Base-by-base conservation (phyloP, 2,329 filamentous ascomycete species). In the Sphaerulina populicola region DNA sequence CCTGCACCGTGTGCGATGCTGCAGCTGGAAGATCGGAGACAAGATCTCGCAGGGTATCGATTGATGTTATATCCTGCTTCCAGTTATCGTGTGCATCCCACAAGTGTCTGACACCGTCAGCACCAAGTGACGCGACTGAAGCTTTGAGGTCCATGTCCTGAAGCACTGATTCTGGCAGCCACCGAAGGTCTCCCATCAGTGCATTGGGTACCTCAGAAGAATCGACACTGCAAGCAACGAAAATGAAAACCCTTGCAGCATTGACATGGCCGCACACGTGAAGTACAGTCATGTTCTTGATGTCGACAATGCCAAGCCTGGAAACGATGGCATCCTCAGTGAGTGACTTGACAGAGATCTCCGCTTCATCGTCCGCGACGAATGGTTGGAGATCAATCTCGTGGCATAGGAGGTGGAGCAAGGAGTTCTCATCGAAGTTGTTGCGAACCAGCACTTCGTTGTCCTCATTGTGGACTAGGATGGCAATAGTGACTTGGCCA, bases 91-190 rank as follows among this genome's bases (percentile, higher is more conserved):
- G 47, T 8, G 37, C 46, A 11, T 37, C 33, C 9, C 46, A 31
- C 15, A 53, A 10, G 8, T 36, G 23, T 31, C 23, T 31, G 14
- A 46, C 15, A 12, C 37, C 43, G 10, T 43, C 43, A 44, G 21
- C 30, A 14, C 47, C 51, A 11, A 46, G 37, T n/a, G 31, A 31
- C 12, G 29, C 23, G 6, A 23, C 31, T 8, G 49, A 21, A 10
- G 30, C 43, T 8, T 7, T 27, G n/a, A 41, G 31, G 29, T 49
- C 41, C 12, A 42, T 18, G n/a, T 41, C 29, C 21, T 43, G 38
- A 9, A 50, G 35, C 8, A 29, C 42, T 11, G 47, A 12, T 42
- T 53, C 51, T n/a, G 47, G 37, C 7, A 49, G 47, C 51, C 51
- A 53, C 18, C 43, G 46, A 21, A 46, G 30, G 10, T n/a, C 45